phyloP scores from a whole-genome alignment of 2,329 filamentous ascomycete genomes.

The Phialophora chinensis region DNA sequence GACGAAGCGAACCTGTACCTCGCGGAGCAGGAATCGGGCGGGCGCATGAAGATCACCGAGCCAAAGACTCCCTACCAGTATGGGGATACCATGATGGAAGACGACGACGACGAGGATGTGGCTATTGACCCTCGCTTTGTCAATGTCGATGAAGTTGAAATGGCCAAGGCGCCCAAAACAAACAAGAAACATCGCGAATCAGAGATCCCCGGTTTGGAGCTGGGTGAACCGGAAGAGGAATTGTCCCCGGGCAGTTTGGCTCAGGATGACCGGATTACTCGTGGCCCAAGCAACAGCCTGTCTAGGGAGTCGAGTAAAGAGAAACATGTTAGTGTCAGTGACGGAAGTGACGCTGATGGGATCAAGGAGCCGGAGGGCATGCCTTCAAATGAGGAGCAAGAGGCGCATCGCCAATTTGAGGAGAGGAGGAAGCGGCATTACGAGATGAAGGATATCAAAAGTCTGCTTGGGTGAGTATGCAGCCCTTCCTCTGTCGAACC shows the following conservation, averaged over 20 bases:
- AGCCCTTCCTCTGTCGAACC: conserved; percentile 9
- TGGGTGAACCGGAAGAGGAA: conserved; percentile 88
- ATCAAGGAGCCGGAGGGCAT: conserved; percentile 57
- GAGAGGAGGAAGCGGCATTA: conserved; percentile 94
- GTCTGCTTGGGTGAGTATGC: conserved; percentile 72
- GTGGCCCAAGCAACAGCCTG: conserved; percentile 46
- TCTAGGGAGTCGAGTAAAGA: conserved; percentile 54
- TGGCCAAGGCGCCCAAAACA: conserved; percentile 48
- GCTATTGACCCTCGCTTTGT: conserved; percentile 41
- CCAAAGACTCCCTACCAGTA: conserved; percentile 96
- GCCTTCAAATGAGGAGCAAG: conserved; percentile 73
- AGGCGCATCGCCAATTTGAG: conserved; percentile 93
- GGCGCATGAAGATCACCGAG: conserved; percentile 98
- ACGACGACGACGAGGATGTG: conserved; percentile 68
- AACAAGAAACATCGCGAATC: conserved; percentile 63
- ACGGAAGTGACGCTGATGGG: conserved; percentile 54
- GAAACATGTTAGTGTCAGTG: conserved; percentile 82
- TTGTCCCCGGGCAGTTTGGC: conserved; percentile 54
- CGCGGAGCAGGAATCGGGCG: conserved; percentile 91
- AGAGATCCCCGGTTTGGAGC: conserved; percentile 88
- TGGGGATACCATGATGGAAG: conserved; percentile 85
- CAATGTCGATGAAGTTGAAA: conserved; percentile 67
- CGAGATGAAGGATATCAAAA: conserved; percentile 95
- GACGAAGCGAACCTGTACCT: conserved; percentile 98
- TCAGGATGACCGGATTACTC: conserved; percentile 54